A percentile compares a stretch with the other conserved stretches of the same genome.
phyloP scores from a whole-genome alignment of 176 grass and related monocot genomes.

The Secale cereale region DNA sequence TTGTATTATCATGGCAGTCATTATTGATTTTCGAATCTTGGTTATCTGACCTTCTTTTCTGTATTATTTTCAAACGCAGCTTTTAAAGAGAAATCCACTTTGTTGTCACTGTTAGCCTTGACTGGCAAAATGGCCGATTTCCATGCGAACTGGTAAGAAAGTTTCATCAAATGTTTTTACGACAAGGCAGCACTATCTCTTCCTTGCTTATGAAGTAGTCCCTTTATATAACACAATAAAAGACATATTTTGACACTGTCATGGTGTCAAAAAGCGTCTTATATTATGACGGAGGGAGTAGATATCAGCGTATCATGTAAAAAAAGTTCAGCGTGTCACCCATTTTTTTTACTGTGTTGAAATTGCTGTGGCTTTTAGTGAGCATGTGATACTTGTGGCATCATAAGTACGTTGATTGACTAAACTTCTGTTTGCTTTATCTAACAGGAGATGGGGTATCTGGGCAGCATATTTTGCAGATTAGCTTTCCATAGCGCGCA shows the following conservation, averaged over 20 bases:
- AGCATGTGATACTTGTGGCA: not conserved
- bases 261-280: too few relatives aligned
- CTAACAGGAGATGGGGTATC: not conserved
- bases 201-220: not conserved
- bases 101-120: not conserved
- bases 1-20: not conserved
- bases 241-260: too few relatives aligned
- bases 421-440: constrained; percentile 5
- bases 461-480: not conserved
- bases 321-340: too few relatives aligned
- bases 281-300: too few relatives aligned
- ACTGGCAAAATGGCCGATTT: not conserved
- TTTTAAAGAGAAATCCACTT: not conserved
- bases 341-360: not conserved
- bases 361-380: not conserved
- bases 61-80: constrained; percentile 17
- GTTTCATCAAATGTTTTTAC: not conserved
- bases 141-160: not conserved
- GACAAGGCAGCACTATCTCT: not conserved
- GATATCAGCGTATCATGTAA: too few relatives aligned
- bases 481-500: not conserved
- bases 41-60: not conserved
- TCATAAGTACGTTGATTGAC: not conserved
- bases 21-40: not conserved
- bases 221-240: too few relatives aligned